Percentiles rank a stretch among this genome's conserved stretches.
These are phyloP conservation scores for Phytopythium boreale DNA, from an alignment of 352 stramenopile genomes.

Conservation along the genomic window DNA sequence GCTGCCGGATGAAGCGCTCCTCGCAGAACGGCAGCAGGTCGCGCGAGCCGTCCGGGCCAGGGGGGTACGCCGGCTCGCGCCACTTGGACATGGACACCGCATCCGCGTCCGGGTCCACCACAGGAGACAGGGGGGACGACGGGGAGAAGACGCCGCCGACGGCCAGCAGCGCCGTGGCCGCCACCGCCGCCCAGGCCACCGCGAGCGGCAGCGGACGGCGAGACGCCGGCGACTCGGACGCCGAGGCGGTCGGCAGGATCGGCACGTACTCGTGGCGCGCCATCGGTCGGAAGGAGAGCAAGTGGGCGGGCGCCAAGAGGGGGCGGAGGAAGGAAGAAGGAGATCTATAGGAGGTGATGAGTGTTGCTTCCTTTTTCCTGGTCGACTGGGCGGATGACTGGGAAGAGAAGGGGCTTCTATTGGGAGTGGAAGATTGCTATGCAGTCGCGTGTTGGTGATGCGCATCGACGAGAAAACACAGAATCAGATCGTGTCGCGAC, in stretches of 20 bases:
- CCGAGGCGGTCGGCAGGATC: slow-evolving; percentile 18
- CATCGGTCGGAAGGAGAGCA: slow-evolving; percentile 9
- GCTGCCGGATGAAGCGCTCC: slow-evolving; percentile 40
- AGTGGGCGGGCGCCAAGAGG: not conserved
- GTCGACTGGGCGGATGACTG: not conserved
- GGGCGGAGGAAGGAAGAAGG: not conserved
- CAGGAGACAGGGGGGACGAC: not conserved
- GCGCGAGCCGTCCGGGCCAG: slow-evolving; percentile 16
- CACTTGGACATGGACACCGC: not conserved
- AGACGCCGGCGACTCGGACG: not conserved
- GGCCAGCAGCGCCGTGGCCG: slow-evolving; percentile 12
- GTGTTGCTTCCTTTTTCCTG: not conserved
- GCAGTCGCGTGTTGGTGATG: not conserved
- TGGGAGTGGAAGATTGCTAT: not conserved
- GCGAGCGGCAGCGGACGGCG: slow-evolving; percentile 22
- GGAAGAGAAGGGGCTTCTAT: slow-evolving; percentile 1
- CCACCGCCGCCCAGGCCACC: slow-evolving; percentile 20
- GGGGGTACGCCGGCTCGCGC: slow-evolving; percentile 16
- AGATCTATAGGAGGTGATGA: not conserved
- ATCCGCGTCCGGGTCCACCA: not conserved
- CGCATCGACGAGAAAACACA: too few species aligned
- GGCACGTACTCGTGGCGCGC: slow-evolving; percentile 18
- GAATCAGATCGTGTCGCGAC: not conserved
- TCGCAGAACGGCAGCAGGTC: slow-evolving; percentile 41
- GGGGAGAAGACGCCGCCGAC: not conserved